These are phyloP conservation scores for Suaeda aralocaspica DNA, from an alignment of 148 eudicot genomes.

Conservation along the genomic window DNA sequence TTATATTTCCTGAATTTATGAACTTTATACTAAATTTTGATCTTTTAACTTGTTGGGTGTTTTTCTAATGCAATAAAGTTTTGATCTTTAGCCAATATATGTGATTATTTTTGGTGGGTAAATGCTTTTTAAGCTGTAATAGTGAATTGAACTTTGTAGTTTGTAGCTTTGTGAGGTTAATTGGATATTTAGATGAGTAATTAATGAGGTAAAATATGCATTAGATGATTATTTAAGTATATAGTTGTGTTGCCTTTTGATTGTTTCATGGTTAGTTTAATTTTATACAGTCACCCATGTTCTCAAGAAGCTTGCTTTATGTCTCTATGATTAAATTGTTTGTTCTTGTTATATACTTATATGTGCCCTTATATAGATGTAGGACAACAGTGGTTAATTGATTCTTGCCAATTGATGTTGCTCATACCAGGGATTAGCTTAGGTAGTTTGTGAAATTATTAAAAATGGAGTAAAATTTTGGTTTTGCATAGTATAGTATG, in stretches of 20 bases:
- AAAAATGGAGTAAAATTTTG: too few species aligned
- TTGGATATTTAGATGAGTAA: too few species aligned
- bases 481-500: too few species aligned
- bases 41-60: slow-evolving; percentile 5
- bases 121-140: background rate
- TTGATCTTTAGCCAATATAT: background rate
- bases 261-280: background rate
- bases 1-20: background rate
- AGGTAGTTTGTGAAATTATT: too few species aligned
- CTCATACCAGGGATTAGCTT: too few species aligned
- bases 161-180: too few species aligned
- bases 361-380: background rate
- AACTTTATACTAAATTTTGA: background rate
- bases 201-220: too few species aligned
- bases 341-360: background rate
- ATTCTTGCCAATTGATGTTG: too few species aligned
- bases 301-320: background rate
- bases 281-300: background rate
- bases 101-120: background rate
- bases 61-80: background rate
- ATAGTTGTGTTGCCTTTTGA: too few species aligned
- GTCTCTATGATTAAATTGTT: too few species aligned
- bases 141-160: too few species aligned
- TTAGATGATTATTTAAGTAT: too few species aligned
- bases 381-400: background rate